phyloP scores from a whole-genome alignment of 345 rosid genomes.

The Dipteronia dyeriana region DNA sequence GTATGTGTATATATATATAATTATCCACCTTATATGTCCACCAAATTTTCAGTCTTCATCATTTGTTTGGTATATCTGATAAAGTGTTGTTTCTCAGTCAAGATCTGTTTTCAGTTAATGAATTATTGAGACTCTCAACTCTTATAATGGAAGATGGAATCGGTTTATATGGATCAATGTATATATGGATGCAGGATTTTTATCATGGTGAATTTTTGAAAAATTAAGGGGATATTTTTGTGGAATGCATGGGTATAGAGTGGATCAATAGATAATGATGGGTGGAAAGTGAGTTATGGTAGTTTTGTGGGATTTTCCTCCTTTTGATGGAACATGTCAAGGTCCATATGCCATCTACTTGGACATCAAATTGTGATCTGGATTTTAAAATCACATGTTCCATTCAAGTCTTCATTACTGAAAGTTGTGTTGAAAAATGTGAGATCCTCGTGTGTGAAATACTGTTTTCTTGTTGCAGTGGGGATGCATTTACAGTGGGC shows the following conservation, averaged over 20 bases:
- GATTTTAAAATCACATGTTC: not conserved
- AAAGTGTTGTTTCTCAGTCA: not conserved
- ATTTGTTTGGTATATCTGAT: not conserved
- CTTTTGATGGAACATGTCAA: not conserved
- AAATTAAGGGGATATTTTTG: conserved; percentile 1
- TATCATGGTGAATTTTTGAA: not conserved
- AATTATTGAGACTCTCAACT: not conserved
- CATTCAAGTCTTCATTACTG: not conserved
- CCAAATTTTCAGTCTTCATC: not conserved
- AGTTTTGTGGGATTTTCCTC: not conserved
- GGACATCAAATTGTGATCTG: not conserved
- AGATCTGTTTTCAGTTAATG: not conserved
- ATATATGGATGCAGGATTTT: not conserved
- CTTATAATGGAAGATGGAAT: not conserved
- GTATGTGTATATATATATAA: not conserved
- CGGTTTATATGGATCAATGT: not conserved
- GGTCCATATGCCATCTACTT: not conserved
- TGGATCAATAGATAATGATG: not conserved
- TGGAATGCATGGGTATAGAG: not conserved
- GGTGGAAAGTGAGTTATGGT: not conserved
- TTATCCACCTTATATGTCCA: no score
- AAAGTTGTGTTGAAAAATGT: not conserved
- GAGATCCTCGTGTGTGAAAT: conserved; percentile 2
- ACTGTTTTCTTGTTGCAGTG: conserved; percentile 47
- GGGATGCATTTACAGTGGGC: conserved; percentile 66